phyloP scores from a whole-genome alignment of 78 protist species.

The Dictyostelium citrinum region DNA sequence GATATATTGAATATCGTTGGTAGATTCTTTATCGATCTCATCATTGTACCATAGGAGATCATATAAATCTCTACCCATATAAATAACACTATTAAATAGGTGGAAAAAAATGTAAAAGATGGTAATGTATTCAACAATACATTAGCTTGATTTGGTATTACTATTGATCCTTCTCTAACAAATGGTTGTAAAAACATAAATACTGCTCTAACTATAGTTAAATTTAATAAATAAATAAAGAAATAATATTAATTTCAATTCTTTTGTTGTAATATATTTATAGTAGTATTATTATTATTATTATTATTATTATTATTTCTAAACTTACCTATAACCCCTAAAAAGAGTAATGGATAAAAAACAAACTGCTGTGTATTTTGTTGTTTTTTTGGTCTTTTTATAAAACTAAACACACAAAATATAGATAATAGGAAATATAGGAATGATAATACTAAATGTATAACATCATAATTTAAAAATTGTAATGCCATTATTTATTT shows the following conservation, averaged over 20 bases:
- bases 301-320: background rate
- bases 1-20: conserved; percentile 21
- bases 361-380: background rate
- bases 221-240: background rate
- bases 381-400: conserved; percentile 17
- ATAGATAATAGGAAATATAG: background rate
- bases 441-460: conserved; percentile 14
- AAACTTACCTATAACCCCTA: conserved; percentile 41
- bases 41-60: conserved; percentile 4
- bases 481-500: background rate
- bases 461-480: conserved; percentile 7
- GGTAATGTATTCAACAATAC: conserved; percentile 34
- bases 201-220: conserved; percentile 46
- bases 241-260: background rate
- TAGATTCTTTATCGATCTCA: background rate
- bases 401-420: conserved; percentile 1
- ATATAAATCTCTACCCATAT: conserved; percentile 68
- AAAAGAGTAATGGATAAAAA: conserved; percentile 39
- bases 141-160: conserved; percentile 49
- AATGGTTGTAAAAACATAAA: conserved; percentile 70
- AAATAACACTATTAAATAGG: conserved; percentile 38
- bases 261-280: too few species aligned
- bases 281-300: background rate
- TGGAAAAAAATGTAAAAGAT: conserved; percentile 38
- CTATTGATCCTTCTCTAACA: background rate